A percentile compares a stretch with the other conserved stretches of the same genome.
Conservation (phyloP, 352 stramenopile genomes). For the Globisporangium spinosum region DNA sequence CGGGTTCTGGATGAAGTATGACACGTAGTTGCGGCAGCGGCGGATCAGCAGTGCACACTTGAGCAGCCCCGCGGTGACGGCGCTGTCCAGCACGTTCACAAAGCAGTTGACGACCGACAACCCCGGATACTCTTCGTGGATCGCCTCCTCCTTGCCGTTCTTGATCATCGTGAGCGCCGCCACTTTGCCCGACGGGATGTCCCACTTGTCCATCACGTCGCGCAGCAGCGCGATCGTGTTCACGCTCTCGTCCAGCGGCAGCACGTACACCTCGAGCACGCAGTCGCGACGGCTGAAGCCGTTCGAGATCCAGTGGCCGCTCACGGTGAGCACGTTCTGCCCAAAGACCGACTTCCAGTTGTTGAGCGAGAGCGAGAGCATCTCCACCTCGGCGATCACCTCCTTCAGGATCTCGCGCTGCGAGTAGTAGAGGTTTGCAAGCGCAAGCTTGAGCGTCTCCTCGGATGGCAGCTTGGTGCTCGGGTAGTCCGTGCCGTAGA, state of each 20-base stretch:
- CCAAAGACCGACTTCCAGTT: conserved; percentile 80
- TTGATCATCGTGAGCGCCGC: conserved; percentile 67
- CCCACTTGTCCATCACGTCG: conserved; percentile 83
- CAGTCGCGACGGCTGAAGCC: conserved; percentile 73
- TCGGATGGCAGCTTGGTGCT: conserved; percentile 55
- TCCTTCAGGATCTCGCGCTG: conserved; percentile 80
- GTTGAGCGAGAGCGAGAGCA: conserved; percentile 71
- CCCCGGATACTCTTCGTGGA: conserved; percentile 64
- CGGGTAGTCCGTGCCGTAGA: conserved; percentile 42
- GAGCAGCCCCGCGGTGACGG: conserved; percentile 47
- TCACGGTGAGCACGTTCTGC: conserved; percentile 76
- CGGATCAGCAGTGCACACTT: conserved; percentile 62
- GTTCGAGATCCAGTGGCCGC: conserved; percentile 73
- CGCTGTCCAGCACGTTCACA: conserved; percentile 53
- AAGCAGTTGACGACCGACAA: conserved; percentile 70
- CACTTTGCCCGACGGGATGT: conserved; percentile 67
- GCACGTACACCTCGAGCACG: conserved; percentile 71
- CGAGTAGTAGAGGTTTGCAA: conserved; percentile 77
- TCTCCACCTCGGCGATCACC: conserved; percentile 67
- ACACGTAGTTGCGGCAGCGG: conserved; percentile 73
- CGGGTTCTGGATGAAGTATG: conserved; percentile 82
- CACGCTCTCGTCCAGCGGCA: conserved; percentile 69
- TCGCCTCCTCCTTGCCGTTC: conserved; percentile 38
- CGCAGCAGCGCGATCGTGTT: conserved; percentile 76
- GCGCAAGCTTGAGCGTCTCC: conserved; percentile 64